Base-by-base conservation (phyloP, 768 basidiomycete species). In the Suillus occidentalis region DNA sequence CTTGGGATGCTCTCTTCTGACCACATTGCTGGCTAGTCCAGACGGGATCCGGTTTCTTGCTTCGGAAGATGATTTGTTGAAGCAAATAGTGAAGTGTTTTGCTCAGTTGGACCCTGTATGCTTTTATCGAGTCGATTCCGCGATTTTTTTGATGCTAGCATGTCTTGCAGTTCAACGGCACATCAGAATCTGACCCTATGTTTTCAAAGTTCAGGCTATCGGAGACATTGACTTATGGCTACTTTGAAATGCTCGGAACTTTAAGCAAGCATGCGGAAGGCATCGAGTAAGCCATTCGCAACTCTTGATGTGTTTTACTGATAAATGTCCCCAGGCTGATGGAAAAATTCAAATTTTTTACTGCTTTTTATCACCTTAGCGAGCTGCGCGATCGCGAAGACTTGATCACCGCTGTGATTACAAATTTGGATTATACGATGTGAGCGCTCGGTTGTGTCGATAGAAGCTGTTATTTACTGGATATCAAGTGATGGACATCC, bases 201-300 rank as follows among this genome's bases (percentile, higher is more conserved):
- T 94, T 99, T 71, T 94, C 95, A 1, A 91, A 91, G 73, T 84
- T 88, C 68, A 84, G 94, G 8, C 83, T 98, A 57, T 83, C 89
- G 47, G 88, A 89, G 20, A 95, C 94, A 0, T 77, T 99, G 70
- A 93, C 94, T 0, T 91, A 87, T 69, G 97, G 95, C 0, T 99
- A 99, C 76, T 87, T 99, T 68, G 95, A 97, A 71, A 95, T 99
- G 89, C 83, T 99, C 3, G 97, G 97, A 9, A 89, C 87, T 1
- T 81, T 99, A 55, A 97, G 93, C 79, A 94, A 90, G 72, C 87
- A 89, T 67, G 84, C 88, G 57, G 94, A 97, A 56, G 97, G 97
- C 31, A 85, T 96, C 28, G 91, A 93, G 95, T 96, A 52, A 18
- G 28, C 13, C 25, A 14, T 60, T 52, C 37, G 34, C 42, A 28